phyloP scores from a whole-genome alignment of 2,329 filamentous ascomycete genomes.

The Pyrenophora teres region DNA sequence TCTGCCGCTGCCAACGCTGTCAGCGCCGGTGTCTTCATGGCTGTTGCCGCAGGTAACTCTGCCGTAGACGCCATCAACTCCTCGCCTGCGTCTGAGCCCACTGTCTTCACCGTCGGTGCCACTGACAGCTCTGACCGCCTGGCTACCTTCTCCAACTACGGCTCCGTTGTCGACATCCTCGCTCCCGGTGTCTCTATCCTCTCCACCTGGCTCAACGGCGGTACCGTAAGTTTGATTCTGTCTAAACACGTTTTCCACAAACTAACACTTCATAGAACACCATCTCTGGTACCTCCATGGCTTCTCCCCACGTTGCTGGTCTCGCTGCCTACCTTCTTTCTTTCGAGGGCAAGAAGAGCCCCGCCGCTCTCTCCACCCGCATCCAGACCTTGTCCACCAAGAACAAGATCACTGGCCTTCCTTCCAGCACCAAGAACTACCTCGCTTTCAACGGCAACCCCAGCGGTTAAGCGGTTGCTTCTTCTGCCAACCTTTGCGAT shows the following conservation, averaged over 20 bases:
- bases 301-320: constrained; percentile 70
- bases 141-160: constrained; percentile 50
- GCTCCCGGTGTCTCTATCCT: constrained; percentile 50
- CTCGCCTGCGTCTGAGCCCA: constrained; percentile 47
- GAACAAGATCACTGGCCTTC: constrained; percentile 51
- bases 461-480: constrained; percentile 17
- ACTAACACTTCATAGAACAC: constrained; percentile 45
- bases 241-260: background rate
- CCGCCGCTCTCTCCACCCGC: constrained; percentile 55
- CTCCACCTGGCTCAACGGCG: constrained; percentile 55
- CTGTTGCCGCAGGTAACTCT: constrained; percentile 50
- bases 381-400: constrained; percentile 52
- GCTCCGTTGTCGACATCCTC: constrained; percentile 46
- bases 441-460: constrained; percentile 61
- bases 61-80: constrained; percentile 37
- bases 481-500: background rate
- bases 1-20: constrained; percentile 45
- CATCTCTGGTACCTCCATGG: constrained; percentile 69
- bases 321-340: constrained; percentile 71
- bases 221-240: constrained; percentile 31
- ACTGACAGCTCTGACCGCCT: constrained; percentile 44
- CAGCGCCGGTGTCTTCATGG: constrained; percentile 46
- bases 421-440: constrained; percentile 55
- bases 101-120: constrained; percentile 49
- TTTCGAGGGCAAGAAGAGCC: constrained; percentile 52